These are phyloP conservation scores for Leishmania tarentolae DNA, from an alignment of 208 protist species.

Conservation along the genomic window DNA sequence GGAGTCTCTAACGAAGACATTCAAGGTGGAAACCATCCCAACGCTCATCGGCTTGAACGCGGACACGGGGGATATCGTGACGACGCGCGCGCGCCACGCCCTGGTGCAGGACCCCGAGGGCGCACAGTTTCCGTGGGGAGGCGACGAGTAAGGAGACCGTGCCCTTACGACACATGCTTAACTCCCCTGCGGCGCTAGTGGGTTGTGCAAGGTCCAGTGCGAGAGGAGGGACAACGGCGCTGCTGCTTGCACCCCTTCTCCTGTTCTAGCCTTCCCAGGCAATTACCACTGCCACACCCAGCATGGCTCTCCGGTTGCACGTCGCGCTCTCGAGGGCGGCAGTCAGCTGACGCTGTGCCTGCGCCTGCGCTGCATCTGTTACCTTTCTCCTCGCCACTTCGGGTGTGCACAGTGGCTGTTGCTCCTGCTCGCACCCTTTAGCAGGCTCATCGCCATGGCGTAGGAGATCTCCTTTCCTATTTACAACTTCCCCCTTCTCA, in stretches of 20 bases:
- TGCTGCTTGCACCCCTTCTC: not conserved
- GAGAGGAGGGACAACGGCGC: not conserved
- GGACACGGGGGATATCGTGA: constrained; percentile 70
- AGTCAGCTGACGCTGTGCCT: not conserved
- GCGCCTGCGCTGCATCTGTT: not conserved
- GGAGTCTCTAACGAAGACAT: constrained; percentile 52
- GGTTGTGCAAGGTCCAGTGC: no score
- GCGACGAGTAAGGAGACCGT: not conserved
- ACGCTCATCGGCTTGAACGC: constrained; percentile 76
- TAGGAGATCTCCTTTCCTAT: not conserved
- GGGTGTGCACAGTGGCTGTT: not conserved
- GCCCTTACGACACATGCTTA: not conserved
- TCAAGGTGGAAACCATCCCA: constrained; percentile 75
- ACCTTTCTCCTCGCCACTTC: constrained; percentile 1
- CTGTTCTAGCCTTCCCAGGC: not conserved
- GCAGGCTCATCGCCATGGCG: not conserved
- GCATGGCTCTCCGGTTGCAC: not conserved
- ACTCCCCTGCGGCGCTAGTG: no score
- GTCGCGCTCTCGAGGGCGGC: not conserved
- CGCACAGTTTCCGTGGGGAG: constrained; percentile 63
- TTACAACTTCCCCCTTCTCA: not conserved
- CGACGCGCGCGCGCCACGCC: constrained; percentile 48
- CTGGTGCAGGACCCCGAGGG: constrained; percentile 71
- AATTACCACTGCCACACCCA: not conserved
- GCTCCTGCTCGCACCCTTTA: not conserved